Conservation (phyloP, 495 filamentous ascomycete species). For the Aspergillus leporis region DNA sequence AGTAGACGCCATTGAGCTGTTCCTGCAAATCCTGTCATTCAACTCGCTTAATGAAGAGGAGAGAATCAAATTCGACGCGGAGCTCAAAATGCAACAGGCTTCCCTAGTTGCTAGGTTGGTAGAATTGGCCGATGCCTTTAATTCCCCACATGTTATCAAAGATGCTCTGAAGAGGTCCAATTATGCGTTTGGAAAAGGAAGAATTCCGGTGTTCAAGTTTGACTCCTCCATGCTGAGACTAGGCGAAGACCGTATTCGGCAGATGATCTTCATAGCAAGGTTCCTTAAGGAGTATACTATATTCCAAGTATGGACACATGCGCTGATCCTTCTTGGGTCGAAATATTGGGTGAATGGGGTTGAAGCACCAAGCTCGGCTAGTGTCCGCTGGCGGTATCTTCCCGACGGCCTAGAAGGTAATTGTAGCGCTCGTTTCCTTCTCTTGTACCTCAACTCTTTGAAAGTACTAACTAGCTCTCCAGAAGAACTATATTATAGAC, state of each 20-base stretch:
- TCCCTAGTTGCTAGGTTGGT: conserved; percentile 36
- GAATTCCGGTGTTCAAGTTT: conserved; percentile 27
- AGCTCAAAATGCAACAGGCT: conserved; percentile 27
- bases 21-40: conserved; percentile 37
- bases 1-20: conserved; percentile 38
- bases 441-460: background rate
- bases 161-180: conserved; percentile 19
- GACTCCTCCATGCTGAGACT: conserved; percentile 28
- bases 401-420: conserved; percentile 71
- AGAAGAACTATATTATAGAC: conserved; percentile 74
- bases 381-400: conserved; percentile 71
- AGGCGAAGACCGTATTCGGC: conserved; percentile 44
- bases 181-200: conserved; percentile 34
- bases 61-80: conserved; percentile 22
- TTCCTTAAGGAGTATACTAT: conserved; percentile 28
- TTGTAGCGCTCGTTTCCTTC: conserved; percentile 10
- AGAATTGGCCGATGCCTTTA: conserved; percentile 40
- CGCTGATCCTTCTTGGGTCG: conserved; percentile 68
- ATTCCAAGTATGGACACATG: conserved; percentile 37
- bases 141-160: conserved; percentile 29
- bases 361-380: conserved; percentile 25
- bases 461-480: conserved; percentile 10
- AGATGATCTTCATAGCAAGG: conserved; percentile 37
- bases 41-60: conserved; percentile 26
- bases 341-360: conserved; percentile 54